Percentiles rank a stretch among this genome's conserved stretches.
phyloP scores from a whole-genome alignment of 2,329 filamentous ascomycete genomes.

The Fusarium neocosmosporiellum region DNA sequence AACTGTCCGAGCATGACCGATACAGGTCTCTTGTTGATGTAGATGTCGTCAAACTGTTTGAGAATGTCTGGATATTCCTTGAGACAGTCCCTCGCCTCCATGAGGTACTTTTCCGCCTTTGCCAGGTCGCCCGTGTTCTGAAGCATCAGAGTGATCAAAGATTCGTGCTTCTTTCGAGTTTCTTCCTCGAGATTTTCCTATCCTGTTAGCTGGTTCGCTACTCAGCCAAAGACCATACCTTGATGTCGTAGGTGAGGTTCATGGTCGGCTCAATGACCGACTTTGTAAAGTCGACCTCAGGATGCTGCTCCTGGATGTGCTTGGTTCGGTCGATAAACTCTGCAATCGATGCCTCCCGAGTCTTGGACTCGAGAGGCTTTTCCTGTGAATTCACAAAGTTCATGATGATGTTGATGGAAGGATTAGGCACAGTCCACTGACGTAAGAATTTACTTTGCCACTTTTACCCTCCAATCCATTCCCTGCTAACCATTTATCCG shows the following conservation, averaged over 20 bases:
- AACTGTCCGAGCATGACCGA: constrained; percentile 26
- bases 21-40: constrained; percentile 31
- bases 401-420: constrained; percentile 1
- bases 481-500: not conserved
- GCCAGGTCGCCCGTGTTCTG: constrained; percentile 17
- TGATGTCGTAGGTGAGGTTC: constrained; percentile 36
- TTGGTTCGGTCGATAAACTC: constrained; percentile 26
- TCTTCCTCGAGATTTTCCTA: constrained; percentile 24
- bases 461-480: not conserved
- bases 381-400: not conserved
- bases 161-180: constrained; percentile 17
- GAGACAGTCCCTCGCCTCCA: constrained; percentile 32
- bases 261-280: constrained; percentile 35
- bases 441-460: constrained; percentile 18
- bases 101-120: constrained; percentile 34
- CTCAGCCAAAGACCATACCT: not conserved
- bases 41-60: constrained; percentile 33
- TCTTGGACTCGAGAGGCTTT: constrained; percentile 10
- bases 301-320: constrained; percentile 24
- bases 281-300: constrained; percentile 28
- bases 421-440: constrained; percentile 9
- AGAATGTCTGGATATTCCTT: constrained; percentile 23
- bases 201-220: not conserved
- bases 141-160: constrained; percentile 27
- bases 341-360: constrained; percentile 27